A percentile compares a stretch with the other conserved stretches of the same genome.
These are phyloP conservation scores for Conidiobolus coronatus DNA, from an alignment of 371 early-diverging fungal genomes.

Conservation along the genomic window DNA sequence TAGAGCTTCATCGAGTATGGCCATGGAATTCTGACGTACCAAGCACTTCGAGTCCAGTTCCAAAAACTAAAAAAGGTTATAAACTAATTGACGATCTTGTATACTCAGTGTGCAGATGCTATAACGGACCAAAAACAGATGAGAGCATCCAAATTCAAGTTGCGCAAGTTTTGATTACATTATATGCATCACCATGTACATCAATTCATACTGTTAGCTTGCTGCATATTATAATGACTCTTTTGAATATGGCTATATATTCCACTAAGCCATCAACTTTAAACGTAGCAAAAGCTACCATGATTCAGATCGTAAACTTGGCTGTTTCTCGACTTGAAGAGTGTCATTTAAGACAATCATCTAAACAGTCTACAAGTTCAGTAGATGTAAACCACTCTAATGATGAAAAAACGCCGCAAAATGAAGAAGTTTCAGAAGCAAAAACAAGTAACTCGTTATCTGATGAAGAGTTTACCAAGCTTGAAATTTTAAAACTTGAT, in stretches of 20 bases:
- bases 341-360: not conserved
- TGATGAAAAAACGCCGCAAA: not conserved
- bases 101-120: constrained; percentile 17
- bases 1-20: constrained; percentile 12
- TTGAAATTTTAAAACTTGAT: constrained; percentile 1
- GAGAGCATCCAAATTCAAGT: constrained; percentile 43
- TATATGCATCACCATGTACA: constrained; percentile 13
- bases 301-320: constrained; percentile 74
- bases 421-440: not conserved
- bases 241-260: constrained; percentile 38
- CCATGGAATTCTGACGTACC: constrained; percentile 12
- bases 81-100: constrained; percentile 17
- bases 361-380: not conserved
- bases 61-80: constrained; percentile 9
- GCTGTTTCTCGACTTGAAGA: constrained; percentile 18
- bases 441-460: not conserved
- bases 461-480: not conserved
- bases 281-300: constrained; percentile 61
- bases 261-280: constrained; percentile 52
- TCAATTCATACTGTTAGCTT: constrained; percentile 15
- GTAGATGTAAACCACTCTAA: not conserved
- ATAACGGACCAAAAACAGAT: constrained; percentile 28
- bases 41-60: constrained; percentile 11
- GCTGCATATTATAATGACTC: constrained; percentile 31
- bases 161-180: constrained; percentile 25